A percentile compares a stretch with the other conserved stretches of the same genome.
Conservation (phyloP, 2,329 filamentous ascomycete genomes). For the Monosporascus sp. region DNA sequence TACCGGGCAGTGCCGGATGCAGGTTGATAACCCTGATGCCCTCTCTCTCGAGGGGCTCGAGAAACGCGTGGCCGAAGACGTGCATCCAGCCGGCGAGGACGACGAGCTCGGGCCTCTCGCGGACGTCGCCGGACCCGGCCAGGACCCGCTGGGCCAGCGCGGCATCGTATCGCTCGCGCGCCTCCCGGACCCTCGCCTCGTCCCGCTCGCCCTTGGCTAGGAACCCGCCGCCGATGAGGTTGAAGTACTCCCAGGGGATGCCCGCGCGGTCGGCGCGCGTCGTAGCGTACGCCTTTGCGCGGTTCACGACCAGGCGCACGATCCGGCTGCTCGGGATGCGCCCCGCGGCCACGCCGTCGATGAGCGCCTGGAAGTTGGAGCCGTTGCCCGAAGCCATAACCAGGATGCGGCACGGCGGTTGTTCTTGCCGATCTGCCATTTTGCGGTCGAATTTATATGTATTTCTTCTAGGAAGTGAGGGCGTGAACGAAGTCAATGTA, state of each 20-base stretch:
- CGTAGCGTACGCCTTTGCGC: slow-evolving; percentile 40
- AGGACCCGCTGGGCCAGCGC: slow-evolving; percentile 67
- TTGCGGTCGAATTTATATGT: neutral
- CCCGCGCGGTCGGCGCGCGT: slow-evolving; percentile 40
- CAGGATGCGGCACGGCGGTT: neutral
- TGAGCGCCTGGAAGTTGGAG: slow-evolving; percentile 64
- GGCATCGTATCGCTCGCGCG: slow-evolving; percentile 66
- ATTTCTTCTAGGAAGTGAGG: neutral
- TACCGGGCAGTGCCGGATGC: slow-evolving; percentile 59
- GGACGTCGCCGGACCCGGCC: slow-evolving; percentile 5
- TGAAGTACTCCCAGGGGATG: slow-evolving; percentile 77
- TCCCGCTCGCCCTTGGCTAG: slow-evolving; percentile 54
- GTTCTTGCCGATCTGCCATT: neutral
- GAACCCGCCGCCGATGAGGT: slow-evolving; percentile 69
- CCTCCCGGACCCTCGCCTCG: slow-evolving; percentile 44
- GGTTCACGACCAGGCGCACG: slow-evolving; percentile 42
- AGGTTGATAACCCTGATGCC: slow-evolving; percentile 73
- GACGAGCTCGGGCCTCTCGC: slow-evolving; percentile 63
- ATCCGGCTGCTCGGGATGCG: slow-evolving; percentile 34
- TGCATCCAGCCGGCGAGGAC: slow-evolving; percentile 88
- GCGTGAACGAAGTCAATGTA: neutral
- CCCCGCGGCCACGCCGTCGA: slow-evolving; percentile 38
- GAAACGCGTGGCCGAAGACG: slow-evolving; percentile 64
- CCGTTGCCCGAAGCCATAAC: neutral
- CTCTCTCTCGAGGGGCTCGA: slow-evolving; percentile 58